Conservation (phyloP, 257 asterid genomes). For the Eucommia ulmoides region DNA sequence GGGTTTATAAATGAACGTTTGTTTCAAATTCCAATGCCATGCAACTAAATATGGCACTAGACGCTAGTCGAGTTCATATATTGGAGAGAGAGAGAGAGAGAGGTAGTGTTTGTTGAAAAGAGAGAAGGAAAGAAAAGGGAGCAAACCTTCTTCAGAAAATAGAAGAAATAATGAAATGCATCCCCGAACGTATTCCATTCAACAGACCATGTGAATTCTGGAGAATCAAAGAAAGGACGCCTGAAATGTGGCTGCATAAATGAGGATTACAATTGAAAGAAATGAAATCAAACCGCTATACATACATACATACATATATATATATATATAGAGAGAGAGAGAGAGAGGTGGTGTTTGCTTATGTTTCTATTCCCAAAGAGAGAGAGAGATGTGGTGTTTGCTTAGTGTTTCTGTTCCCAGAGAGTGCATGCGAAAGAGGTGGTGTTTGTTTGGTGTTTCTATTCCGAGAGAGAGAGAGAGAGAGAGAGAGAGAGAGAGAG, state of each 20-base stretch:
- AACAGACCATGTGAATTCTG: slow-evolving; percentile 69
- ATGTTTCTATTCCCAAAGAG: slow-evolving; percentile 9
- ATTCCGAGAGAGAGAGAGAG: too few relatives aligned
- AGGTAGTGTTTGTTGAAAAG: background rate
- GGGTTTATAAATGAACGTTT: background rate
- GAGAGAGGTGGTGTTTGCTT: background rate
- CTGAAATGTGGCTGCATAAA: slow-evolving; percentile 80
- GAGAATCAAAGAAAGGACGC: slow-evolving; percentile 61
- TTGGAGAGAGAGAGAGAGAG: background rate
- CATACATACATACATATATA: background rate
- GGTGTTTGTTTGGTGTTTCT: too few relatives aligned
- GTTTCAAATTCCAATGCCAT: background rate
- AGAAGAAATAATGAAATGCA: slow-evolving; percentile 88
- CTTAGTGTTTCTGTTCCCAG: too few relatives aligned
- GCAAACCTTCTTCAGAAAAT: slow-evolving; percentile 71
- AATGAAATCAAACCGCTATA: background rate
- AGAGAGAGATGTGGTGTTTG: too few relatives aligned
- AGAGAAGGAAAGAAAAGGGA: background rate
- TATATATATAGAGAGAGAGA: background rate
- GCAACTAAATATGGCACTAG: background rate
- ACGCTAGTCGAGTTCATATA: background rate
- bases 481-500: too few relatives aligned
- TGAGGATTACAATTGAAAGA: slow-evolving; percentile 1
- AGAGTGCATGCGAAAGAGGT: too few relatives aligned
- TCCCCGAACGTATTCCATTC: slow-evolving; percentile 89